Evolutionary conservation across 2,329 filamentous ascomycete genomes (phyloP).

Genomic region (Triangularia verruculosa): DNA sequence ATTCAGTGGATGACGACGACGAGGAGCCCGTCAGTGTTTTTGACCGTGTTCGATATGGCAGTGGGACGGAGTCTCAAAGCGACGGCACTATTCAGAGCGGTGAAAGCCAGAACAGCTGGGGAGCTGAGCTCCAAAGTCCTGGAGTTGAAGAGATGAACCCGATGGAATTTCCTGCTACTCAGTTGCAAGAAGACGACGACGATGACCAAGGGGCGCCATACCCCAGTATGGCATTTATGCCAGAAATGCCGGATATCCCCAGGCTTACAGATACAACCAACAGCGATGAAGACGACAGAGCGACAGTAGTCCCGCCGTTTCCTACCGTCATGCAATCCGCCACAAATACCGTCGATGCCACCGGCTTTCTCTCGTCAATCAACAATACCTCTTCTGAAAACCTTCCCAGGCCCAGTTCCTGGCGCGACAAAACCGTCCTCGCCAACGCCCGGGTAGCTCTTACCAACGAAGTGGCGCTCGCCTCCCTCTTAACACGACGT

Average conservation of each 20-base stretch:
- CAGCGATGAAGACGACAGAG: slow-evolving; percentile 17
- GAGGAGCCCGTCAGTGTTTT: slow-evolving; percentile 46
- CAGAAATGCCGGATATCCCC: slow-evolving; percentile 30
- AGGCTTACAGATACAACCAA: slow-evolving; percentile 32
- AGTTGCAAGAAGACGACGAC: not conserved
- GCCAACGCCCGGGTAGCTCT: slow-evolving; percentile 43
- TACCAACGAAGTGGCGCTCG: slow-evolving; percentile 39
- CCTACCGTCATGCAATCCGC: slow-evolving; percentile 11
- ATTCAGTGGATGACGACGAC: slow-evolving; percentile 34
- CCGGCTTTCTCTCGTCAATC: slow-evolving; percentile 17
- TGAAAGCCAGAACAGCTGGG: slow-evolving; percentile 30
- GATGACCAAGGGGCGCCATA: slow-evolving; percentile 29
- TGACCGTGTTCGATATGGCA: slow-evolving; percentile 41
- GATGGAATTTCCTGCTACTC: not conserved
- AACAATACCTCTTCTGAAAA: slow-evolving; percentile 37
- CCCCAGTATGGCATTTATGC: slow-evolving; percentile 30
- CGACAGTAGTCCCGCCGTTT: slow-evolving; percentile 3
- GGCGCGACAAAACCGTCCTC: slow-evolving; percentile 38
- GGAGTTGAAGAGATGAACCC: not conserved
- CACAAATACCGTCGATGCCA: not conserved
- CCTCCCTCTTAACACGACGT: slow-evolving; percentile 32
- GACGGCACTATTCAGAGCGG: slow-evolving; percentile 41
- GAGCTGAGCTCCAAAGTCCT: slow-evolving; percentile 6
- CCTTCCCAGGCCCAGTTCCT: slow-evolving; percentile 44
- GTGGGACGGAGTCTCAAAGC: slow-evolving; percentile 44